These are phyloP conservation scores for Quambalaria eucalypti DNA, from an alignment of 1,284 basidiomycete species.

Conservation along the genomic window DNA sequence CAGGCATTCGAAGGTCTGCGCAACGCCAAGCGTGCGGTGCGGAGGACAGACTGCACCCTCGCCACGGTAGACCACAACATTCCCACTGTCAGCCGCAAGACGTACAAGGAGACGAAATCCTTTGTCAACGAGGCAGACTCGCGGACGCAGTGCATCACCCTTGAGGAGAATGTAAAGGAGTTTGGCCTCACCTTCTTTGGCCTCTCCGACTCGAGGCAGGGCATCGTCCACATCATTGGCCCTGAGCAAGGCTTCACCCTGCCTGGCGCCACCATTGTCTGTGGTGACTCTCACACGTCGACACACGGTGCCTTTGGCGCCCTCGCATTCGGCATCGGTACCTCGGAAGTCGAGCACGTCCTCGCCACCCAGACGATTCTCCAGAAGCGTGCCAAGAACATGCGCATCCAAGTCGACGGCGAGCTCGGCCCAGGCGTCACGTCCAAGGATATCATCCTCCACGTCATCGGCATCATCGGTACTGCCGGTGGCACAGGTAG, in stretches of 20 bases:
- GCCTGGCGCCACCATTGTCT: constrained; percentile 43
- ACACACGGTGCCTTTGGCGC: constrained; percentile 46
- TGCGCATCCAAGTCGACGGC: constrained; percentile 44
- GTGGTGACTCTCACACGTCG: constrained; percentile 45
- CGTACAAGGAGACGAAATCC: constrained; percentile 39
- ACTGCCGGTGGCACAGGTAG: constrained; percentile 44
- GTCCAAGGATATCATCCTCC: constrained; percentile 45
- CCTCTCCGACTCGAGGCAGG: constrained; percentile 41
- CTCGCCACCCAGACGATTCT: constrained; percentile 44
- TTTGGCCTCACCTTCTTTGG: constrained; percentile 46
- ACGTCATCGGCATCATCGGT: constrained; percentile 44
- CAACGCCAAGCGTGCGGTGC: constrained; percentile 32
- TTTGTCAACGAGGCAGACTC: constrained; percentile 43
- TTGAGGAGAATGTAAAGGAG: constrained; percentile 43
- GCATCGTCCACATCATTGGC: constrained; percentile 45
- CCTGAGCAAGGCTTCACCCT: constrained; percentile 45
- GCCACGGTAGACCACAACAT: constrained; percentile 47
- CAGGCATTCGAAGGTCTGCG: constrained; percentile 45
- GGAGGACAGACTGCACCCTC: constrained; percentile 43
- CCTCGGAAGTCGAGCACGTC: constrained; percentile 45
- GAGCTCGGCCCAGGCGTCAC: constrained; percentile 39
- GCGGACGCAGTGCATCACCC: constrained; percentile 41
- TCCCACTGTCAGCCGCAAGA: constrained; percentile 38
- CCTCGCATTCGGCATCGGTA: constrained; percentile 45
- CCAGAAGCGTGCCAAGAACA: constrained; percentile 44